Evolutionary conservation across 2,329 filamentous ascomycete genomes (phyloP), one percentile per base, ranked within the genome.

Genomic region (Cucurbitaria berberidis): DNA sequence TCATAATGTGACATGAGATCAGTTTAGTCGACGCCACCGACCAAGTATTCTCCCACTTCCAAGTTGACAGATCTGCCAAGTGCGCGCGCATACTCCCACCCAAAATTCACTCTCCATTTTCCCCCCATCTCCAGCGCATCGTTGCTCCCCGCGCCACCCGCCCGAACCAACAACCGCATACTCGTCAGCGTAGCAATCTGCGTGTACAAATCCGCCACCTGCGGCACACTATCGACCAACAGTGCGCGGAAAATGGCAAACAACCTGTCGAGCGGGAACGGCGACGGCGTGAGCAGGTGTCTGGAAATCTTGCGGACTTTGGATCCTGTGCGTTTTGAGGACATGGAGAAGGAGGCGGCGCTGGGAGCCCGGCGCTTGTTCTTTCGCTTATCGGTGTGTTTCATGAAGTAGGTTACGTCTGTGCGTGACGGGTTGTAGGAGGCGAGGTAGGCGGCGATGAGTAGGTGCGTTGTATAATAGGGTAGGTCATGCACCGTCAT

Each of bases 391-490:
- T 81, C 79, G 51, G 87, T 82, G 67, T 85, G 82, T 11, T 89
- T 91, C 62, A 89, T 91, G 78, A 95, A 95, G 67, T 91, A 85
- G 1, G 85, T 81, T 4, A 85, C 78, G 72, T 95, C 90, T 67
- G 89, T 85, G n/a, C 86, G 83, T 1, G 88, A 78, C 13, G 88
- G 84, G 71, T 93, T 95, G 80, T 91, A 90, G 1, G 89, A 91
- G 45, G 90, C 89, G 3, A 95, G 84, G 75, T 95, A 95, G 3
- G 90, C 88, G 30, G 90, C 86, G 22, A 92, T 81, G 10, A 95
- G 83, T 24, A 93, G 81, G 47, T 90, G 83, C 35, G 89, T 88
- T 2, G 90, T 87, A 44, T 87, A 89, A 48, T 87, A 87, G 0
- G 90, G 90, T 5, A 95, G 71, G 34, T 80, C 76, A 54, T 81